Evolutionary conservation across 1,284 basidiomycete species (phyloP), one percentile per base, ranked within the genome.

Genomic region (Rhodotorula sp.): DNA sequence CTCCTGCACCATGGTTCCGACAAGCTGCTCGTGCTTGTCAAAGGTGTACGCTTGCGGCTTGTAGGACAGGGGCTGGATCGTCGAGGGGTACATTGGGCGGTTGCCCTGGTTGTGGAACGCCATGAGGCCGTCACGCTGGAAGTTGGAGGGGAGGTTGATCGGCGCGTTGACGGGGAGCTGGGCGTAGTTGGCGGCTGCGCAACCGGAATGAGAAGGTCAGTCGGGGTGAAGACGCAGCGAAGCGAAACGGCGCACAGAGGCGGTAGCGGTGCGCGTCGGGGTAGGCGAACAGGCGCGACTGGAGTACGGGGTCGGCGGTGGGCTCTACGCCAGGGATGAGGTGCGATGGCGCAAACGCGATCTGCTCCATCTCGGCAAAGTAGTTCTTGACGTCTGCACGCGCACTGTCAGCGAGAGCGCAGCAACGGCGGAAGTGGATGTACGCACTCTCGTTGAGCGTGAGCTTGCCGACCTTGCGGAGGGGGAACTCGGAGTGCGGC

Each of bases 281-380:
- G 86, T 97, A 97, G 19, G 92, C 92, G 88, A 96, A 97, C 54
- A 97, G 87, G 73, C 94, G 91, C 39, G 90, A 90, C 82, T 97
- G 94, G 74, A 97, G 85, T 72, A 97, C 91, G 27, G 94, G 94
- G 83, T 97, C 94, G 50, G 89, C 87, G 27, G 90, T 89, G 48
- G 92, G 87, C 84, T 96, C 94, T 78, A 94, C 87, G 81, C 94
- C 95, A 3, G 91, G 91, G 7, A 96, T 84, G 62, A 89, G 82
- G 82, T 97, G 92, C 1, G 91, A 90, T 0, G 94, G 94, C 46
- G 91, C 87, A 85, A 92, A 95, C 1, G 92, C 92, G 71, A 83
- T 84, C 86, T 91, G 80, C 73, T 78, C 80, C 39, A 78, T 81
- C 67, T 82, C 81, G 61, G 80, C 79, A 66, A 81, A 81, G 78